Evolutionary conservation across 495 filamentous ascomycete species (phyloP).

Genomic region (Xanthoparmelia taractica): DNA sequence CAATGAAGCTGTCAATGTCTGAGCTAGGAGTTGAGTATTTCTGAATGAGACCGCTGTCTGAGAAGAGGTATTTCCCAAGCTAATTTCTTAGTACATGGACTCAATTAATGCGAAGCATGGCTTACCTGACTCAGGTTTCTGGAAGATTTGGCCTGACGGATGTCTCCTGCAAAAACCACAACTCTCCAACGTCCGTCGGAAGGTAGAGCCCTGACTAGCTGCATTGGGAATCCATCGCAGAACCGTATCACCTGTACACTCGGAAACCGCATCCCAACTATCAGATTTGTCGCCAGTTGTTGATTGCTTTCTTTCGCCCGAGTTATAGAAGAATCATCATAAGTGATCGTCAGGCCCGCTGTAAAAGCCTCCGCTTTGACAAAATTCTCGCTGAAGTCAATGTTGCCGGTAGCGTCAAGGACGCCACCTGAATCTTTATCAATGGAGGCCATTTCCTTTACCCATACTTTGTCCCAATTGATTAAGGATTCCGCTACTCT

Average conservation of each 20-base stretch:
- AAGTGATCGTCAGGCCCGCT: conserved; percentile 2
- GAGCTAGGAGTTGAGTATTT: conserved; percentile 8
- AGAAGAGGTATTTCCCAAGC: conserved; percentile 12
- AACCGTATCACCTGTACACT: conserved; percentile 7
- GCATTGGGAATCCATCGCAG: conserved; percentile 4
- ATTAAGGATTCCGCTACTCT: background rate
- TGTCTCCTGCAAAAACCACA: conserved; percentile 11
- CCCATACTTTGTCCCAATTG: conserved; percentile 6
- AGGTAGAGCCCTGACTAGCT: conserved; percentile 2
- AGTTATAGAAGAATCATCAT: conserved; percentile 7
- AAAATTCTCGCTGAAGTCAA: conserved; percentile 7
- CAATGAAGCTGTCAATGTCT: conserved; percentile 13
- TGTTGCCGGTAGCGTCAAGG: conserved; percentile 6
- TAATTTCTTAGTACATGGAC: background rate
- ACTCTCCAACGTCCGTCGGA: conserved; percentile 8
- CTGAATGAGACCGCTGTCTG: background rate
- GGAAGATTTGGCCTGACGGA: background rate
- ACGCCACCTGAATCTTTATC: conserved; percentile 1
- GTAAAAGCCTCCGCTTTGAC: conserved; percentile 4
- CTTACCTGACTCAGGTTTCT: conserved; percentile 1
- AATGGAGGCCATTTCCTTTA: background rate
- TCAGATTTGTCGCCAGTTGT: background rate
- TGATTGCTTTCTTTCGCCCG: background rate
- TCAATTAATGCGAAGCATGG: background rate
- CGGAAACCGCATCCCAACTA: conserved; percentile 11